These are phyloP conservation scores for Calonectria pseudoturangicola DNA, from an alignment of 2,329 filamentous ascomycete species.

Conservation along the genomic window DNA sequence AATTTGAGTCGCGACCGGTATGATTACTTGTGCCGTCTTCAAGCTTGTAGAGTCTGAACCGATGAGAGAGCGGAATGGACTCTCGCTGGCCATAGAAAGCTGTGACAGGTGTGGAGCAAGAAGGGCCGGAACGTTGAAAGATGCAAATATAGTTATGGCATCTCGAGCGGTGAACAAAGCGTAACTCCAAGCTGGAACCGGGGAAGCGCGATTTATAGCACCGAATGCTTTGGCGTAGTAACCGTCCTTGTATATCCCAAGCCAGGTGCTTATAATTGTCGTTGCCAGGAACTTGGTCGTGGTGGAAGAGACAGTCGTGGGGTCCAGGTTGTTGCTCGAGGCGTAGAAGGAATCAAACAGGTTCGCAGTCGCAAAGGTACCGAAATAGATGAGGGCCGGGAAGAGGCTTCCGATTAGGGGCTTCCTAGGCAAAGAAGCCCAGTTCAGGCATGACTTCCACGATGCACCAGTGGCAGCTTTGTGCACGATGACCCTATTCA, in stretches of 20 bases:
- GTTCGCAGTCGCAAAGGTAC: constrained; percentile 54
- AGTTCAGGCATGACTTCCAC: constrained; percentile 47
- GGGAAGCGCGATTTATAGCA: constrained; percentile 35
- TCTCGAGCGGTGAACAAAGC: constrained; percentile 49
- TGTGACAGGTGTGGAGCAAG: constrained; percentile 51
- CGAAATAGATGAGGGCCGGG: constrained; percentile 54
- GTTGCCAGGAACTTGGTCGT: constrained; percentile 52
- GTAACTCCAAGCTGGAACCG: constrained; percentile 50
- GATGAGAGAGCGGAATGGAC: constrained; percentile 46
- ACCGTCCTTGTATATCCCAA: constrained; percentile 52
- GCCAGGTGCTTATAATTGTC: constrained; percentile 47
- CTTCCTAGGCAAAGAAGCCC: constrained; percentile 49
- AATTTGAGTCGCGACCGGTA: constrained; percentile 50
- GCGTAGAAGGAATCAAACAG: constrained; percentile 52
- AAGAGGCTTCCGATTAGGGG: constrained; percentile 49
- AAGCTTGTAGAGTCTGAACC: constrained; percentile 49
- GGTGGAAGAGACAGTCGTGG: constrained; percentile 46
- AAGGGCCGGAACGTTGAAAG: constrained; percentile 52
- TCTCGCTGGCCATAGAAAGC: constrained; percentile 44
- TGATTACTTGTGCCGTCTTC: constrained; percentile 50
- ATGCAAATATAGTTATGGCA: constrained; percentile 52
- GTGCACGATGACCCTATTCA: constrained; percentile 49
- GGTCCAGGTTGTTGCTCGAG: constrained; percentile 45
- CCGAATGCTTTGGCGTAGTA: constrained; percentile 45
- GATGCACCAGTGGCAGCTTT: constrained; percentile 50